Percentiles rank a stretch among this genome's conserved stretches.
Conservation (phyloP, 2,329 filamentous ascomycete genomes). For the Cladosporium sp. region DNA sequence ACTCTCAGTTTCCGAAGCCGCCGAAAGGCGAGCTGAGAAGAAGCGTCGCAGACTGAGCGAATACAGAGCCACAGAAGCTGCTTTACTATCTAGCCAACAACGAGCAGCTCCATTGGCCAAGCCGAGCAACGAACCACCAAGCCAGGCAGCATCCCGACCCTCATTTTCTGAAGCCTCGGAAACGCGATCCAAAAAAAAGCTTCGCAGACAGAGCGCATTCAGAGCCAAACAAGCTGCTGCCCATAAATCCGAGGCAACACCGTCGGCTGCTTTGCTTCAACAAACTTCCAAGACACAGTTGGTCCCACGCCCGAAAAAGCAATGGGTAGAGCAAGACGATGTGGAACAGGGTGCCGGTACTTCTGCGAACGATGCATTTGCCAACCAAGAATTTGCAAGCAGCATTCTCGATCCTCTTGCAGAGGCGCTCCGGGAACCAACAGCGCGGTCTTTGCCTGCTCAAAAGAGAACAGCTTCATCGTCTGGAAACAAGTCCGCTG, state of each 20-base stretch:
- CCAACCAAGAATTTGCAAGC: not conserved
- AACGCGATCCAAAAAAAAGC: not conserved
- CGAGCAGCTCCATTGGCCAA: no score
- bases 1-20: no score
- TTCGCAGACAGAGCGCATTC: not conserved
- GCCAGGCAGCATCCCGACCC: no score
- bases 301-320: not conserved
- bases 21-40: no score
- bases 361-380: not conserved
- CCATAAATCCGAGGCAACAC: not conserved
- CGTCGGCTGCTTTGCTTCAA: not conserved
- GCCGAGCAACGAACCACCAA: no score
- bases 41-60: no score
- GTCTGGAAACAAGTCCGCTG: not conserved
- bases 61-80: no score
- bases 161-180: not conserved
- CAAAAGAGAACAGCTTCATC: not conserved
- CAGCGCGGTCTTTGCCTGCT: not conserved
- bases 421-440: not conserved
- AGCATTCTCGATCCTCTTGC: not conserved
- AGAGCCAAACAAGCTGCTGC: not conserved
- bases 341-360: not conserved
- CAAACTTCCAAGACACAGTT: not conserved
- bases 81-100: no score
- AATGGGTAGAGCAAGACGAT: constrained; percentile 1